Evolutionary conservation across 352 stramenopile genomes (phyloP), one percentile per base, ranked within the genome.

Genomic region (Phytophthora pinifolia): DNA sequence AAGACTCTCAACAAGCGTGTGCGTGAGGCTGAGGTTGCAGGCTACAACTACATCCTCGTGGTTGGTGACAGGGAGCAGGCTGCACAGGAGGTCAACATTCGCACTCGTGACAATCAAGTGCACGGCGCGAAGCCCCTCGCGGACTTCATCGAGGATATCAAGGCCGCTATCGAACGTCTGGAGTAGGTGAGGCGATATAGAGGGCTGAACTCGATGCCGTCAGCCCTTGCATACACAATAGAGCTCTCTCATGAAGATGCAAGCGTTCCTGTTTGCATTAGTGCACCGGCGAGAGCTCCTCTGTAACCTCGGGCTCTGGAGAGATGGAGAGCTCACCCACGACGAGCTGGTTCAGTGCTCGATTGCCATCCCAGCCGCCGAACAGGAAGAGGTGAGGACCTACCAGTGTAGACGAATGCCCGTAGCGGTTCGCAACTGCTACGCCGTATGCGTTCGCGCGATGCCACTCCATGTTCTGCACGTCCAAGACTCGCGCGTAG

Each of bases 1-100:
- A 94, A 93, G 68, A 94, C 85, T 25, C 79, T 94, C 15, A 92
- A 92, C 70, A 94, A 94, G 51, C 74, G 76, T 36, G 67, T 94
- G 20, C 85, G 85, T 32, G 85, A 94, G 31, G 83, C 75, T 3
- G 83, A 94, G 50, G 53, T 94, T 52, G 81, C 77, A 1, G 73
- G 75, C 20, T 94, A 92, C 69, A 94, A 93, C 63, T 94, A 88
- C 67, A 93, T 94, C 39, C 55, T 94, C 13, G 83, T 94, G 14
- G 77, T 94, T 29, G 85, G 85, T 6, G 81, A 82, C 49, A 80
- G 88, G 53, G 85, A 94, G 58, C 54, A 78, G 43, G 71, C 67
- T 13, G 44, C 63, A 3, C 22, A 65, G 14, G 39, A 80, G 30
- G 81, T 94, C 13, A 93, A 90, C 52, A 72, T 94, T 14, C 85